These are phyloP conservation scores for Penicillium antarcticum DNA, from an alignment of 495 filamentous ascomycete species.

Conservation along the genomic window DNA sequence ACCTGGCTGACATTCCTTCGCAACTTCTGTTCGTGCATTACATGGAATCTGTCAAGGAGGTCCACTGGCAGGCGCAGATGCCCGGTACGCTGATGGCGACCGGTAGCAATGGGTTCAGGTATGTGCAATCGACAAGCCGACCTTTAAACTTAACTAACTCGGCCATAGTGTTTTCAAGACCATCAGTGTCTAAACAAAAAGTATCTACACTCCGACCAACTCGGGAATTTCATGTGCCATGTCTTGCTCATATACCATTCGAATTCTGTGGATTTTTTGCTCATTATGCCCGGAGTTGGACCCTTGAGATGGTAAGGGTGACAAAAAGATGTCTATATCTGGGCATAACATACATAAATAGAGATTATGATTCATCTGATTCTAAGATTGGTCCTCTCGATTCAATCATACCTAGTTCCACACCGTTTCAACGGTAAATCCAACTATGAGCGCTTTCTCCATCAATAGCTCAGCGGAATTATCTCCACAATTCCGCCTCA, in stretches of 20 bases:
- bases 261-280: conserved; percentile 19
- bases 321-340: conserved; percentile 8
- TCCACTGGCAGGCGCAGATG: conserved; percentile 97
- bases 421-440: not conserved
- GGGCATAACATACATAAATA: conserved; percentile 3
- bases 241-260: conserved; percentile 33
- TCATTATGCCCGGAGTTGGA: conserved; percentile 7
- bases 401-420: too few species aligned
- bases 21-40: conserved; percentile 96
- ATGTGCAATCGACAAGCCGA: conserved; percentile 19
- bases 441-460: not conserved
- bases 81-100: conserved; percentile 89
- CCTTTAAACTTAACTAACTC: conserved; percentile 16
- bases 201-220: conserved; percentile 8
- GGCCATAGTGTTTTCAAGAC: conserved; percentile 50
- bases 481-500: conserved; percentile 12
- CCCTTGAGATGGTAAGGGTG: conserved; percentile 5
- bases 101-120: conserved; percentile 80
- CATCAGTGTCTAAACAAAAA: conserved; percentile 47
- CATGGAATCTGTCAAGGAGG: conserved; percentile 88
- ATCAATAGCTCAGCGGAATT: conserved; percentile 10
- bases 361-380: not conserved
- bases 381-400: too few species aligned
- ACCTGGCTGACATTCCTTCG: conserved; percentile 84
- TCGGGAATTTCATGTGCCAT: conserved; percentile 29